Percentiles rank a stretch among this genome's conserved stretches.
These are phyloP conservation scores for Trichoderma parareesei DNA, from an alignment of 495 filamentous ascomycete genomes.

Conservation along the genomic window DNA sequence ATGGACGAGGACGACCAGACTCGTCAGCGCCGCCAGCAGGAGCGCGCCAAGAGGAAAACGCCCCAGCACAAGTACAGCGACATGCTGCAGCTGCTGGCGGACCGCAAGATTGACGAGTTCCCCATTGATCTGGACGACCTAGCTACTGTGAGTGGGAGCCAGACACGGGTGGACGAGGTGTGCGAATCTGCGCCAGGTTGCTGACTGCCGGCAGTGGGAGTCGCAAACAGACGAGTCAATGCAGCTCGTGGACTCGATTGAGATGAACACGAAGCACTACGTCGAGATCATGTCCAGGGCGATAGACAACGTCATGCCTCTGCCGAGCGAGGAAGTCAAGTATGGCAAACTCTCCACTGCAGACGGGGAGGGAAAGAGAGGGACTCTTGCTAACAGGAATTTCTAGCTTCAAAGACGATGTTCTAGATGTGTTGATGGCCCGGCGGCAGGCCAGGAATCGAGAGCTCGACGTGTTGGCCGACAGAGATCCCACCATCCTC, in stretches of 20 bases:
- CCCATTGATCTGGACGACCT: slow-evolving; percentile 87
- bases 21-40: slow-evolving; percentile 36
- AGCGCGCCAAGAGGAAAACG: slow-evolving; percentile 36
- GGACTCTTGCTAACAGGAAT: slow-evolving; percentile 13
- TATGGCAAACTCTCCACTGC: slow-evolving; percentile 31
- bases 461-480: slow-evolving; percentile 56
- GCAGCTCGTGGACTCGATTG: slow-evolving; percentile 75
- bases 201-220: slow-evolving; percentile 53
- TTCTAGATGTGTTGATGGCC: slow-evolving; percentile 91
- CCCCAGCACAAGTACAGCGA: slow-evolving; percentile 85
- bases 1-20: slow-evolving; percentile 73
- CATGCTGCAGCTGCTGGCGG: slow-evolving; percentile 77
- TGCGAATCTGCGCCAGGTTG: not conserved
- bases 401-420: slow-evolving; percentile 85
- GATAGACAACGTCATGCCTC: slow-evolving; percentile 78
- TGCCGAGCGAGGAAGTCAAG: slow-evolving; percentile 67
- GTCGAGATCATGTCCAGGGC: slow-evolving; percentile 85
- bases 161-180: not conserved
- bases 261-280: slow-evolving; percentile 89
- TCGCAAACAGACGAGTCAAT: slow-evolving; percentile 57
- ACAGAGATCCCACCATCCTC: slow-evolving; percentile 51
- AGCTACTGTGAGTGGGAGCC: slow-evolving; percentile 41
- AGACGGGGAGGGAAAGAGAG: slow-evolving; percentile 10
- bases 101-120: slow-evolving; percentile 65
- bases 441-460: slow-evolving; percentile 83